Conservation (phyloP, 139 green algal genomes). For the Volvox reticuliferus region DNA sequence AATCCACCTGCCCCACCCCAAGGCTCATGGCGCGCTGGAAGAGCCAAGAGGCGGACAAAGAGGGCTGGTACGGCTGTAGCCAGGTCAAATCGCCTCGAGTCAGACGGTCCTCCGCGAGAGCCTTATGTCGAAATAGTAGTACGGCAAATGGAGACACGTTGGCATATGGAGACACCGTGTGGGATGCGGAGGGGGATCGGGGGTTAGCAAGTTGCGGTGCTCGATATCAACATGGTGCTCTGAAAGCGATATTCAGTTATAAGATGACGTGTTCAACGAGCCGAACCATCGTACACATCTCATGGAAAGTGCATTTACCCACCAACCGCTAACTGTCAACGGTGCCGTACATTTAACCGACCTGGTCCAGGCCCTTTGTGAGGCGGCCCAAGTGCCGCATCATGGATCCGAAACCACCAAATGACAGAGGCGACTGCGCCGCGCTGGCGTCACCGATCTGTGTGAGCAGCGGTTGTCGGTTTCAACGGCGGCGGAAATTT, state of each 20-base stretch:
- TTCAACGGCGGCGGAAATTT: too few species aligned
- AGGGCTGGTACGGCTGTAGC: conserved; percentile 83
- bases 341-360: neutral
- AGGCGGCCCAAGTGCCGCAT: conserved; percentile 81
- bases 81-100: conserved; percentile 48
- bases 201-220: too few species aligned
- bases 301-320: too few species aligned
- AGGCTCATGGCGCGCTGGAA: conserved; percentile 85
- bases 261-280: too few species aligned
- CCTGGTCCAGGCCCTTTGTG: conserved; percentile 58
- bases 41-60: conserved; percentile 77
- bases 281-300: too few species aligned
- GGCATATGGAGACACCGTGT: too few species aligned
- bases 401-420: conserved; percentile 78
- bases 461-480: neutral
- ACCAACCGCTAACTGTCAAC: neutral
- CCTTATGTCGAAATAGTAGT: neutral
- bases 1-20: conserved; percentile 58
- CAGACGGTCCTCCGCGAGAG: conserved; percentile 60
- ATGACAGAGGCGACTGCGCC: conserved; percentile 71
- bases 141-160: too few species aligned
- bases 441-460: conserved; percentile 75
- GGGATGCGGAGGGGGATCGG: too few species aligned
- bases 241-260: too few species aligned
- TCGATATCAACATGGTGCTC: too few species aligned